A percentile compares a stretch with the other conserved stretches of the same genome.
Evolutionary conservation across 768 basidiomycete genomes (phyloP).

Genomic region (Porphyrellus cyaneotinctus): DNA sequence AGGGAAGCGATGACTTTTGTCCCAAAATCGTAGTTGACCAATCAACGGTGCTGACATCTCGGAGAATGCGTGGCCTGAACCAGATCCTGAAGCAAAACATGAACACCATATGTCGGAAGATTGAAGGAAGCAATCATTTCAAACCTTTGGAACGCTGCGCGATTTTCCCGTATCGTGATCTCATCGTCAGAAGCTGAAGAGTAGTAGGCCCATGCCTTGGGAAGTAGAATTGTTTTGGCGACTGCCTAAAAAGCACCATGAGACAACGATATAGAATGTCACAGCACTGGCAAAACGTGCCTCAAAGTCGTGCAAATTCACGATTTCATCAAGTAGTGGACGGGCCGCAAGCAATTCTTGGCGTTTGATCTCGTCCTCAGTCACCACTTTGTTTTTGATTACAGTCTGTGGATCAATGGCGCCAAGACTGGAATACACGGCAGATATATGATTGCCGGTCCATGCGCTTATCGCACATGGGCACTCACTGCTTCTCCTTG

Average conservation of each 20-base stretch:
- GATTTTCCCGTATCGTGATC: conserved; percentile 5
- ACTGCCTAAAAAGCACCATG: conserved; percentile 49
- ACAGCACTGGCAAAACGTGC: conserved; percentile 29
- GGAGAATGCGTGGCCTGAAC: conserved; percentile 82
- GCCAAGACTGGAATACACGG: conserved; percentile 49
- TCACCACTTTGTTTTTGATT: conserved; percentile 56
- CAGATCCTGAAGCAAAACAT: conserved; percentile 52
- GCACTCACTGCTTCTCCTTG: conserved; percentile 70
- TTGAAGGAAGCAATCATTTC: neutral
- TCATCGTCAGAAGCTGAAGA: conserved; percentile 92
- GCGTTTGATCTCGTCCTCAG: conserved; percentile 61
- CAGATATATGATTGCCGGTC: neutral
- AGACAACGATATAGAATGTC: neutral
- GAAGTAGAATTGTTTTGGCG: conserved; percentile 71
- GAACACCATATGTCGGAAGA: neutral
- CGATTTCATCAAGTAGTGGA: conserved; percentile 68
- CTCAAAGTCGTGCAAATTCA: conserved; percentile 76
- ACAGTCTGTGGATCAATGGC: conserved; percentile 62
- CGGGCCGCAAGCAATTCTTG: conserved; percentile 54
- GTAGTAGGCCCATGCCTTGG: conserved; percentile 92
- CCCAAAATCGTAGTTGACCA: conserved; percentile 83
- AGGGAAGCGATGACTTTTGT: conserved; percentile 62
- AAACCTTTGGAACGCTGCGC: conserved; percentile 39
- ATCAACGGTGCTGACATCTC: conserved; percentile 78
- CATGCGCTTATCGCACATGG: neutral